Evolutionary conservation across 352 stramenopile species (phyloP), one percentile per base, ranked within the genome.

Genomic region (Globisporangium polare): DNA sequence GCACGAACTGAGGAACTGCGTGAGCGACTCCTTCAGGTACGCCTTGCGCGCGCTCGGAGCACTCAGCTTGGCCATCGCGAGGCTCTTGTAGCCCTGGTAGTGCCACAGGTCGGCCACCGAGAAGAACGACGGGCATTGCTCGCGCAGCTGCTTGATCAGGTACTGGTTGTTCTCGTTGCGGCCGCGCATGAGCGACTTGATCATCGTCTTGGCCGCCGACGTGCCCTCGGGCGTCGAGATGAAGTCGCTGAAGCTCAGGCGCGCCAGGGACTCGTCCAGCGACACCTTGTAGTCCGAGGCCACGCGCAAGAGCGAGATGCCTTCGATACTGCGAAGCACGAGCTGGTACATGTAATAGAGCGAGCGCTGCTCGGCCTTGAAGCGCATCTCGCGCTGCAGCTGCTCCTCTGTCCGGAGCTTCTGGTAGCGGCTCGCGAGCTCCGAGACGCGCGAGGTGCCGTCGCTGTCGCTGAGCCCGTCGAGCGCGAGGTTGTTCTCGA

Each of bases 71-170:
- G 86, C 86, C 62, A 81, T 84, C 7, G 83, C 86, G n/a, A 95
- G 60, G 27, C 77, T 89, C 72, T 88, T 86, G 71, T 92, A 94
- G 9, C 86, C 86, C 52, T 95, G 86, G 65, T 92, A 94, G 62
- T 92, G 80, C 73, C 79, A 90, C 47, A 92, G 54, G 33, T 95
- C 86, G 22, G 78, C 76, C 26, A 94, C 83, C 3, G 80, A 89
- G 60, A 95, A 95, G 61, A 87, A 92, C 20, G 82, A 88, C 18
- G 86, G 86, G 37, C 86, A 94, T 70, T 95, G 82, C 39, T 91
- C 80, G 9, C 79, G 80, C n/a, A 95, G 75, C 56, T 92, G 83
- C 66, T 90, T 86, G 26, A 93, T 84, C 37, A 95, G 46, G 60
- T 88, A 86, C 63, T 88, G 74, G 63, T 92, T 92, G 69, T 89